Evolutionary conservation across 1,284 basidiomycete genomes (phyloP), one percentile per base, ranked within the genome.

Genomic region (Laetiporus sulphureus): DNA sequence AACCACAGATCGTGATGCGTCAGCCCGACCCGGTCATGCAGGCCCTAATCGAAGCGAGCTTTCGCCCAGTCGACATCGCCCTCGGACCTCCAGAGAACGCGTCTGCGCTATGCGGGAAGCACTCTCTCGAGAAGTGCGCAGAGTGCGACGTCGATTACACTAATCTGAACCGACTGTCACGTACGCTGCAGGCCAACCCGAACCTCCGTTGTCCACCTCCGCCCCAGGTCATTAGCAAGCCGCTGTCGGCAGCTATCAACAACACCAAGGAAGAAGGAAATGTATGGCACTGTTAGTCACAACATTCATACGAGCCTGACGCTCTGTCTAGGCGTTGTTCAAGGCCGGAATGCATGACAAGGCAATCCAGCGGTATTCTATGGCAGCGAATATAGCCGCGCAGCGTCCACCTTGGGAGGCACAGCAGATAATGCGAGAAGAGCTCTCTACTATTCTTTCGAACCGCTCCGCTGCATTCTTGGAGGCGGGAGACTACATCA

Each of bases 381-480:
- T 84, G 55, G 91, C 92, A 27, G 80, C 89, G 22, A 78, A 79
- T 54, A 75, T 94, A 38, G 92, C 93, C 1, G 68, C 83, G 0
- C 83, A 87, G 46, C 77, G 95, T 27, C 87, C 92, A 8, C 82
- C 91, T 27, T 98, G 94, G 90, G 95, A 99, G 61, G 71, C 77
- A 3, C 83, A 85, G 40, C 75, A 78, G 30, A 60, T 93, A 45
- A 79, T 91, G 63, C 77, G 89, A 38, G 95, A 99, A 52, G 95
- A 99, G 60, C 73, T 96, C 33, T 83, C 88, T 8, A 81, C 91
- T 22, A 76, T 91, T 50, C 63, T 99, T 33, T 94, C 91, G 47
- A 99, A 99, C 63, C 79, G 95, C 38, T 90, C 87, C 5, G 91
- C 93, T 0, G 86, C 93, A 1, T 87, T 84, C 63, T 77, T 79